A percentile compares a stretch with the other conserved stretches of the same genome.
These are phyloP conservation scores for Berkeleyomyces rouxiae DNA, from an alignment of 2,329 filamentous ascomycete species.

Conservation along the genomic window DNA sequence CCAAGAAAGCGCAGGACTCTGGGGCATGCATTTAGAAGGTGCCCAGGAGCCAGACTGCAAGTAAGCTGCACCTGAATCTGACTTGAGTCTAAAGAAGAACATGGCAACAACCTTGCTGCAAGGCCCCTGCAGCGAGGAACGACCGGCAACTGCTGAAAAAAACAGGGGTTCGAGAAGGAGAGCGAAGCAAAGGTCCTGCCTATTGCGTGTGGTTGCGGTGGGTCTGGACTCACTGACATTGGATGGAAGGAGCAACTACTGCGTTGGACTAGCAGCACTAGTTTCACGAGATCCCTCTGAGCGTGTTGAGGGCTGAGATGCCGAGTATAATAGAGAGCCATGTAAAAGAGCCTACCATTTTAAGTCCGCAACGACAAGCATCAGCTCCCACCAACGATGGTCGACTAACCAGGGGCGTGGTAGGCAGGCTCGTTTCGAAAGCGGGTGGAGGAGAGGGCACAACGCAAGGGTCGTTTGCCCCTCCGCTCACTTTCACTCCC, in stretches of 20 bases:
- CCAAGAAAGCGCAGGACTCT: background rate
- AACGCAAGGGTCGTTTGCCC: background rate
- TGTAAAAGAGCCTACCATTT: too few species aligned
- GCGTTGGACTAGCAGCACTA: background rate
- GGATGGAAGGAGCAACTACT: conserved; percentile 1
- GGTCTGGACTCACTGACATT: background rate
- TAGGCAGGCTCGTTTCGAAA: background rate
- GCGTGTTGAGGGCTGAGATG: too few species aligned
- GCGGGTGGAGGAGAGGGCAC: background rate
- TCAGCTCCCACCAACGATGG: background rate
- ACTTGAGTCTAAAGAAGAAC: conserved; percentile 1
- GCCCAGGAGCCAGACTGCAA: background rate
- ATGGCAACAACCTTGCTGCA: background rate
- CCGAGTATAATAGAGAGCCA: too few species aligned
- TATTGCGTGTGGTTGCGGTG: background rate
- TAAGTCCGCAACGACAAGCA: too few species aligned
- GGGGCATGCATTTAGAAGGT: too few species aligned
- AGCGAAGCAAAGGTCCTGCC: background rate
- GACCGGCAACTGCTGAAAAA: background rate
- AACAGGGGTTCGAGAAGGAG: background rate
- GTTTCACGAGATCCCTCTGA: background rate
- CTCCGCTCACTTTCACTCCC: background rate
- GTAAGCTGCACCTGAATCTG: background rate
- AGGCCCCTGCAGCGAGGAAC: background rate
- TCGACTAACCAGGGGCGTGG: background rate